Evolutionary conservation across 139 green algal species (phyloP).

Genomic region (Desmodesmus armatus): DNA sequence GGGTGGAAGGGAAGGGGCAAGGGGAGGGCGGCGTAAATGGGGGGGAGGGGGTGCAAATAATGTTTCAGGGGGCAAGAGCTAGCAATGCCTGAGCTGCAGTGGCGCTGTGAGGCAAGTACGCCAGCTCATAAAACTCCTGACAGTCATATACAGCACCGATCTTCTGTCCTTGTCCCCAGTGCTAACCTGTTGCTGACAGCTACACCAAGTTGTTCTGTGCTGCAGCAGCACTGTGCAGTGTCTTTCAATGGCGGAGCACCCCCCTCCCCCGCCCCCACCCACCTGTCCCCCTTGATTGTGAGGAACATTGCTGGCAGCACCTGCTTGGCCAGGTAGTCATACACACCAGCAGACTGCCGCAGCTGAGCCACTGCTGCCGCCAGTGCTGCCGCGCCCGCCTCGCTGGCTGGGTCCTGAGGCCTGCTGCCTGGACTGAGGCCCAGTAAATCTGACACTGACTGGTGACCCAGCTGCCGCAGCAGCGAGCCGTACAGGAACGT

Average conservation of each 20-base stretch:
- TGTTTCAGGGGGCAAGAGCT: too few relatives aligned
- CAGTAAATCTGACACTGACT: conserved; percentile 27
- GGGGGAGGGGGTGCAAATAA: too few relatives aligned
- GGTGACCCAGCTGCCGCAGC: conserved; percentile 34
- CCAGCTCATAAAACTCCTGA: too few relatives aligned
- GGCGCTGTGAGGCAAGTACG: not conserved
- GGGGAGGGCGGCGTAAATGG: not conserved
- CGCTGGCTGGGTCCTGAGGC: not conserved
- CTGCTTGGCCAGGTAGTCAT: conserved; percentile 1
- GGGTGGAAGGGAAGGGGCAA: too few relatives aligned
- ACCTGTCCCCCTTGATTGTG: conserved; percentile 22
- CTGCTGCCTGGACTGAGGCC: conserved; percentile 2
- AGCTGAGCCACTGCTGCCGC: conserved; percentile 27
- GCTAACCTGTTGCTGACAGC: too few relatives aligned
- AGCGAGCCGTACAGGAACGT: conserved; percentile 40
- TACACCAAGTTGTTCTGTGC: too few relatives aligned
- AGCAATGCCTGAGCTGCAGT: too few relatives aligned
- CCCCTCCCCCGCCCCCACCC: too few relatives aligned
- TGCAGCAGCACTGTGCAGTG: too few relatives aligned
- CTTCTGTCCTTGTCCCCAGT: too few relatives aligned
- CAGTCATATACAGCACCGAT: too few relatives aligned
- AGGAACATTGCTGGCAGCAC: conserved; percentile 34
- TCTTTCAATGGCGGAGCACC: too few relatives aligned
- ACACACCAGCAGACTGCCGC: conserved; percentile 36
- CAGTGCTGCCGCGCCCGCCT: conserved; percentile 28